Evolutionary conservation across 192 early-diverging fungal species (phyloP).

Genomic region (Dissophora globulifera): DNA sequence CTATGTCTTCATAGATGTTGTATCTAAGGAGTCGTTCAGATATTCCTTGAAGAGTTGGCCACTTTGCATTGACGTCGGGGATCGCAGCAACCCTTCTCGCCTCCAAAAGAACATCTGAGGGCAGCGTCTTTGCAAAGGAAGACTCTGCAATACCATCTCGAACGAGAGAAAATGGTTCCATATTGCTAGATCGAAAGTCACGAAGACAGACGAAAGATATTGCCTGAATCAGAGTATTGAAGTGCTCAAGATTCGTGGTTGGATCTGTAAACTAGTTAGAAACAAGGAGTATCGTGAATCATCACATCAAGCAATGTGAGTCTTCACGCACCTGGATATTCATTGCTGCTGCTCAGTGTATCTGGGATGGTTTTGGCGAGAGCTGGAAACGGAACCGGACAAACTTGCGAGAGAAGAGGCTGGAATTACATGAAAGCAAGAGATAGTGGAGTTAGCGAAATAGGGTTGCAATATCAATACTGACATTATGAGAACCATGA

Average conservation of each 20-base stretch:
- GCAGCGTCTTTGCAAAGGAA: not conserved
- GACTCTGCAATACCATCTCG: slow-evolving; percentile 1
- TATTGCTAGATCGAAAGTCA: not conserved
- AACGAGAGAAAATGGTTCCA: slow-evolving; percentile 1
- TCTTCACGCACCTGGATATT: no score
- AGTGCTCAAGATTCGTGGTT: not conserved
- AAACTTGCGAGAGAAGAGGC: no score
- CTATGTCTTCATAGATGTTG: slow-evolving; percentile 1
- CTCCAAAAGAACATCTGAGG: not conserved
- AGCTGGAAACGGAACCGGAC: no score
- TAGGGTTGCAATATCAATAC: no score
- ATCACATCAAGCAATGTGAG: no score
- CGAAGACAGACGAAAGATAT: not conserved
- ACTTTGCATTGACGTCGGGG: not conserved
- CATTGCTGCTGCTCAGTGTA: no score
- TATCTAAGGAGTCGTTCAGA: not conserved
- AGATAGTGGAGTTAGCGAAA: no score
- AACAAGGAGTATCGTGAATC: not conserved
- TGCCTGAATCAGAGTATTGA: slow-evolving; percentile 3
- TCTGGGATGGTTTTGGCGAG: no score
- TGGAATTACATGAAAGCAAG: no score
- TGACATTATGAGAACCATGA: no score
- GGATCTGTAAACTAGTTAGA: slow-evolving; percentile 8
- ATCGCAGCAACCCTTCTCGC: not conserved
- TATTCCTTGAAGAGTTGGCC: not conserved